phyloP scores from a whole-genome alignment of 108 stramenopile genomes.

The Pseudonitzschia delicatissima region DNA sequence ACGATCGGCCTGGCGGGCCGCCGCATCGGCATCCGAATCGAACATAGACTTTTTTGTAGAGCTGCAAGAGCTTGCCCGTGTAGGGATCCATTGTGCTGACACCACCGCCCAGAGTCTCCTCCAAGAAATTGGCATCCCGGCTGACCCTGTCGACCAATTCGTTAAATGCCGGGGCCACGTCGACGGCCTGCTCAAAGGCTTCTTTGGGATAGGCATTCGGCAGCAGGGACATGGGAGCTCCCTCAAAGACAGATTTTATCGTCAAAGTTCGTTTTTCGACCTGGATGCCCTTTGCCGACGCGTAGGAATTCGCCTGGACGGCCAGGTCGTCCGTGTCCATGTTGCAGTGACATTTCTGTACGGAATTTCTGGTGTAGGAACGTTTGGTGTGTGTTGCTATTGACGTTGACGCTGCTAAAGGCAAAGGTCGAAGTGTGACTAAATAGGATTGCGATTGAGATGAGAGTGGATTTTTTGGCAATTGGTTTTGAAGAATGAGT shows the following conservation, averaged over 20 bases:
- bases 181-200: constrained; percentile 59
- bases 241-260: constrained; percentile 45
- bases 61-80: constrained; percentile 77
- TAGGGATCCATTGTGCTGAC: constrained; percentile 75
- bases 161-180: constrained; percentile 76
- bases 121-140: constrained; percentile 79
- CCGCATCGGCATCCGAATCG: constrained; percentile 23
- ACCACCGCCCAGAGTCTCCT: constrained; percentile 51
- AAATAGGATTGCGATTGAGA: not conserved
- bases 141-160: constrained; percentile 81
- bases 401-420: constrained; percentile 1
- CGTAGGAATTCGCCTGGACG: constrained; percentile 52
- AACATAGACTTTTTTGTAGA: constrained; percentile 76
- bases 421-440: constrained; percentile 12
- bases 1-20: constrained; percentile 52
- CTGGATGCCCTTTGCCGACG: constrained; percentile 62
- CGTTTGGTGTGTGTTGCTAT: constrained; percentile 6
- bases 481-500: not conserved
- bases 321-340: constrained; percentile 29
- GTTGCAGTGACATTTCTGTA: not conserved
- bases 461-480: not conserved
- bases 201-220: constrained; percentile 74
- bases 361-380: constrained; percentile 27
- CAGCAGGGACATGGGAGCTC: constrained; percentile 85
- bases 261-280: constrained; percentile 34